Conservation (phyloP, 495 filamentous ascomycete genomes). For the Xylaria bambusicola region DNA sequence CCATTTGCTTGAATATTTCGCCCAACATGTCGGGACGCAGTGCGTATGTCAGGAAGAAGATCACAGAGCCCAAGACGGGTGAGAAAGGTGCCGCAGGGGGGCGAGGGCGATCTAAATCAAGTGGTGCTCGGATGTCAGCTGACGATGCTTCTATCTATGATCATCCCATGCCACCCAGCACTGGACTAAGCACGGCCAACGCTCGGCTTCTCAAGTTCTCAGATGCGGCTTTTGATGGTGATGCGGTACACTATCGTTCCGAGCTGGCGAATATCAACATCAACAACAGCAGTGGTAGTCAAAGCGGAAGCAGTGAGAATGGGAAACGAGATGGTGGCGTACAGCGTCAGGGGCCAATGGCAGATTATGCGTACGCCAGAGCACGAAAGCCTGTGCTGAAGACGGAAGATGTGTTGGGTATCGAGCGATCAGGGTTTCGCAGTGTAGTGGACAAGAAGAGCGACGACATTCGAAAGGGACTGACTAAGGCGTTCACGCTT, state of each 20-base stretch:
- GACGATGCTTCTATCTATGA: constrained; percentile 45
- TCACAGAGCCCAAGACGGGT: constrained; percentile 44
- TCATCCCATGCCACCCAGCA: constrained; percentile 36
- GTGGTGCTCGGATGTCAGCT: constrained; percentile 27
- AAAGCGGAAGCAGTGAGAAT: constrained; percentile 41
- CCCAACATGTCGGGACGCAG: constrained; percentile 56
- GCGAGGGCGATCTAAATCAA: constrained; percentile 34
- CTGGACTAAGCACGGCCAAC: constrained; percentile 43
- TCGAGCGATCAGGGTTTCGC: constrained; percentile 54
- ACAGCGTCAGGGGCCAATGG: constrained; percentile 31
- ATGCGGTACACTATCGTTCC: constrained; percentile 31
- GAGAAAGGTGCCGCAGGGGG: constrained; percentile 15
- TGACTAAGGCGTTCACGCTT: constrained; percentile 50
- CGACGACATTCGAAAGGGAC: constrained; percentile 50
- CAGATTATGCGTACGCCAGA: constrained; percentile 47
- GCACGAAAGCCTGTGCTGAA: constrained; percentile 45
- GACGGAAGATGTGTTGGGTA: constrained; percentile 51
- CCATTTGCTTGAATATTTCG: too few species aligned
- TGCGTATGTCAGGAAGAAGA: constrained; percentile 57
- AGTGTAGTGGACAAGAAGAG: constrained; percentile 56
- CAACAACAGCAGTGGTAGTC: constrained; percentile 40
- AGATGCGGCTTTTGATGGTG: constrained; percentile 34
- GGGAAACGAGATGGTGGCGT: constrained; percentile 31
- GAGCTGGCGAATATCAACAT: constrained; percentile 29
- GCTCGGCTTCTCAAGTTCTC: constrained; percentile 47